Evolutionary conservation across 2,329 filamentous ascomycete genomes (phyloP).

Genomic region (Magnaporthales sp.): DNA sequence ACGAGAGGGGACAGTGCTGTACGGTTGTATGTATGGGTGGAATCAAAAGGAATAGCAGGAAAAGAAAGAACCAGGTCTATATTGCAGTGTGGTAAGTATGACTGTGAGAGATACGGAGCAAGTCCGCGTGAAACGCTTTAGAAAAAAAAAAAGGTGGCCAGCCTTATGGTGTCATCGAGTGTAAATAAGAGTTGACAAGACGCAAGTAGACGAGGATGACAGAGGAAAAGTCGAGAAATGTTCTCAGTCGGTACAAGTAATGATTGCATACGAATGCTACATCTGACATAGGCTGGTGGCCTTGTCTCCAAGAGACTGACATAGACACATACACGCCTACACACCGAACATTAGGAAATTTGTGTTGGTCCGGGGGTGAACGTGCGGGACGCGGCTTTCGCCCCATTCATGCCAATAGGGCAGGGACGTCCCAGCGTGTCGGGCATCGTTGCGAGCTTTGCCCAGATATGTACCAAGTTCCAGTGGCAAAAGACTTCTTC

Average conservation of each 20-base stretch:
- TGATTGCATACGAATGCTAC: no score
- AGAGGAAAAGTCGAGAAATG: not conserved
- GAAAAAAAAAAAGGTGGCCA: not conserved
- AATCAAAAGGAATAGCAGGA: not conserved
- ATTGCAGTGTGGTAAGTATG: not conserved
- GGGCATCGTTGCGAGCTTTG: not conserved
- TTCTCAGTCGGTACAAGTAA: no score
- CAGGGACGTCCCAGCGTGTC: not conserved
- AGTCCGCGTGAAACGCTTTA: not conserved
- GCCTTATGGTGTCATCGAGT: not conserved
- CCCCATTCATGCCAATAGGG: not conserved
- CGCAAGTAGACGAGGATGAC: not conserved
- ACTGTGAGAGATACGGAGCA: not conserved
- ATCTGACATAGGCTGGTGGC: not conserved
- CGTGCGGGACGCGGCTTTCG: not conserved
- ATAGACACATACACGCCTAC: not conserved
- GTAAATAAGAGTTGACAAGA: not conserved
- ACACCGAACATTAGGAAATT: not conserved
- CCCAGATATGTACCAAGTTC: not conserved
- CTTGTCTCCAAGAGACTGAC: not conserved
- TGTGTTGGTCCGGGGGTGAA: not conserved
- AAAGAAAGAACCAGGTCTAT: not conserved
- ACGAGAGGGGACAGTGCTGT: not conserved
- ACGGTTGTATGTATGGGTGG: not conserved
- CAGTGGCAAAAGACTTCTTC: not conserved